Evolutionary conservation across 2,329 filamentous ascomycete genomes (phyloP), one percentile per base, ranked within the genome.

Genomic region (Cladosporium sp.): DNA sequence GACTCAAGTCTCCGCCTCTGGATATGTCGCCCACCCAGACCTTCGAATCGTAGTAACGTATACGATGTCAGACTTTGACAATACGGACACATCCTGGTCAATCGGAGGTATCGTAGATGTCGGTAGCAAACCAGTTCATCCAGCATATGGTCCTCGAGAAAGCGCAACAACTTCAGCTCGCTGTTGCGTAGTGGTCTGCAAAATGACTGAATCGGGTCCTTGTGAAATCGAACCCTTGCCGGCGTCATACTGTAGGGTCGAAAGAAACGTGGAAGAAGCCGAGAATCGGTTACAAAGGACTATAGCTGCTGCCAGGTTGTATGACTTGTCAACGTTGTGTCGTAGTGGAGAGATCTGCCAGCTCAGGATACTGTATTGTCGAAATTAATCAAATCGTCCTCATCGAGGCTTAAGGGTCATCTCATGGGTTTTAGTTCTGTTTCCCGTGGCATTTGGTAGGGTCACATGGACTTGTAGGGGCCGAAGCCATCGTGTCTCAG

Each of bases 91-190:
- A 56, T 56, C 26, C 21, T 34, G 11, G 26, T 56, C 6, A 56
- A 8, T 18, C 53, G 26, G 11, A 56, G n/a, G 53, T 34, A n/a
- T 34, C 53, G 26, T 23, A 56, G 53, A 21, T 56, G 28, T 6
- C 53, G n/a, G 18, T 56, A 56, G 53, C 53, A 56, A 21, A 10
- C 10, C 26, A 18, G 1, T 34, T n/a, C 13, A 3, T 56, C 53
- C 2, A n/a, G 26, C 53, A 56, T 56, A 34, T 56, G 53, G n/a
- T 56, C 53, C n/a, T 56, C 53, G 53, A 56, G 53, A 34, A 56
- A 18, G 53, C n/a, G 53, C 53, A 56, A 8, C 28, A 56, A 34
- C 10, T 21, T 56, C 53, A 56, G 26, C 53, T 56, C 53, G 53
- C 53, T 56, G 18, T n/a, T 11, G 6, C n/a, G 26, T 28, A 56